phyloP scores from a whole-genome alignment of 352 stramenopile genomes.

The Phytophthora melonis region DNA sequence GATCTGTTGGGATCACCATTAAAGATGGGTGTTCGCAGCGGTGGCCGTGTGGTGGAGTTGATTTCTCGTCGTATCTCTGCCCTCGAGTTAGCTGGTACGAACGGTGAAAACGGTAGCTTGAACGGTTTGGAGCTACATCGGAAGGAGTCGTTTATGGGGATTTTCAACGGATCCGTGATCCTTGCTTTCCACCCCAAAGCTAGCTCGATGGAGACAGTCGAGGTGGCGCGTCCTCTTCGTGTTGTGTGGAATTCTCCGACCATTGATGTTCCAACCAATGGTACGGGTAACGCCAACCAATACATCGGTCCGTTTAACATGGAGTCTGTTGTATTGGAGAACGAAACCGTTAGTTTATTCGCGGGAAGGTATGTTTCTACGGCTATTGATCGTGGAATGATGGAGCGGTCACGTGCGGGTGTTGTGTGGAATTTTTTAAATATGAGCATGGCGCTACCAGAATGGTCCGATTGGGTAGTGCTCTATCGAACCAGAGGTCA shows the following conservation, averaged over 20 bases:
- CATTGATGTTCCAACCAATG: slow-evolving; percentile 7
- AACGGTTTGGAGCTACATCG: slow-evolving; percentile 3
- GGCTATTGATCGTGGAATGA: background rate
- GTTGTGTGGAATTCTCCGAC: slow-evolving; percentile 5
- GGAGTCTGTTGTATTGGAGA: slow-evolving; percentile 12
- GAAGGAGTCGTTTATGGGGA: background rate
- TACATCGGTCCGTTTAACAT: slow-evolving; percentile 21
- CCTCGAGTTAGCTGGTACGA: background rate
- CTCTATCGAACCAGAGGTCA: slow-evolving; percentile 14
- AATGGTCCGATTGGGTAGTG: slow-evolving; percentile 23
- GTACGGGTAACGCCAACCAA: background rate
- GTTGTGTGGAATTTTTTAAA: background rate
- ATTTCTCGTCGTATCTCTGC: background rate
- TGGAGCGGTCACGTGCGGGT: background rate
- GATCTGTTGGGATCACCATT: background rate
- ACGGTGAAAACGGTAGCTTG: background rate
- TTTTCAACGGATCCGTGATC: slow-evolving; percentile 16
- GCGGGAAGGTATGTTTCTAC: background rate
- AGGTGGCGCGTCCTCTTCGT: slow-evolving; percentile 16
- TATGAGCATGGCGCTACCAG: slow-evolving; percentile 5
- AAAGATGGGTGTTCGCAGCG: background rate
- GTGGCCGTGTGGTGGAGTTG: slow-evolving; percentile 5
- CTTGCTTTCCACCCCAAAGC: slow-evolving; percentile 11
- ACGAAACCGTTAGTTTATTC: slow-evolving; percentile 1
- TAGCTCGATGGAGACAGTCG: background rate